These are phyloP conservation scores for Cruciata laevipes DNA, from an alignment of 257 asterid genomes.

Conservation along the genomic window DNA sequence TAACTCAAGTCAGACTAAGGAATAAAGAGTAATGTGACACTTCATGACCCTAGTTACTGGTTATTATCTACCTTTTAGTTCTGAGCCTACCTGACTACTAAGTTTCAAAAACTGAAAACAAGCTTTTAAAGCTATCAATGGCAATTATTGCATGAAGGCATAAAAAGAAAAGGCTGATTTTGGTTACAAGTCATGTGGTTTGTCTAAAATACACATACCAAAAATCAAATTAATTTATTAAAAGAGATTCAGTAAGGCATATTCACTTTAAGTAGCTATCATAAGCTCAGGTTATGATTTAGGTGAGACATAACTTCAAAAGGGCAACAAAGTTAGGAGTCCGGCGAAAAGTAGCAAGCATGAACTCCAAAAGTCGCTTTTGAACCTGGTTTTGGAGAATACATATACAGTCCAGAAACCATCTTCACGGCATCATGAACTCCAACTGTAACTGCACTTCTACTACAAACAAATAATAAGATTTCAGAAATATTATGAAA, in stretches of 20 bases:
- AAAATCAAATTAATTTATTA: not conserved
- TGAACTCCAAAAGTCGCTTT: constrained; percentile 76
- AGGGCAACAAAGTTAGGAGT: constrained; percentile 81
- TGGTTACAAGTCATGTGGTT: not conserved
- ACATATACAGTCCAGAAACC: constrained; percentile 13
- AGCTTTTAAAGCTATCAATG: not conserved
- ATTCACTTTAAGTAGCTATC: not conserved
- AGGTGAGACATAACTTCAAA: constrained; percentile 52
- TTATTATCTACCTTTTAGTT: not conserved
- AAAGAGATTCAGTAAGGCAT: not conserved
- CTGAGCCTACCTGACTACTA: not conserved
- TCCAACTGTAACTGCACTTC: too few species aligned
- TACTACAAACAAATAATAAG: too few species aligned
- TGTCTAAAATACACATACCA: not conserved
- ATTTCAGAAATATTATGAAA: too few species aligned
- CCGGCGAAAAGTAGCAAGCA: constrained; percentile 75
- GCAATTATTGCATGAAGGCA: not conserved
- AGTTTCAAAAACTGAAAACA: not conserved
- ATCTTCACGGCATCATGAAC: not conserved
- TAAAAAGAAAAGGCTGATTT: not conserved
- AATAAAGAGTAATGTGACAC: constrained; percentile 6
- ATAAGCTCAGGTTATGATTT: not conserved
- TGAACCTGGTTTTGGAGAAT: constrained; percentile 43
- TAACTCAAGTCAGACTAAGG: constrained; percentile 4
- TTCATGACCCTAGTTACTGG: too few species aligned